phyloP scores from a whole-genome alignment of 257 asterid species.

The Mitragyna speciosa region DNA sequence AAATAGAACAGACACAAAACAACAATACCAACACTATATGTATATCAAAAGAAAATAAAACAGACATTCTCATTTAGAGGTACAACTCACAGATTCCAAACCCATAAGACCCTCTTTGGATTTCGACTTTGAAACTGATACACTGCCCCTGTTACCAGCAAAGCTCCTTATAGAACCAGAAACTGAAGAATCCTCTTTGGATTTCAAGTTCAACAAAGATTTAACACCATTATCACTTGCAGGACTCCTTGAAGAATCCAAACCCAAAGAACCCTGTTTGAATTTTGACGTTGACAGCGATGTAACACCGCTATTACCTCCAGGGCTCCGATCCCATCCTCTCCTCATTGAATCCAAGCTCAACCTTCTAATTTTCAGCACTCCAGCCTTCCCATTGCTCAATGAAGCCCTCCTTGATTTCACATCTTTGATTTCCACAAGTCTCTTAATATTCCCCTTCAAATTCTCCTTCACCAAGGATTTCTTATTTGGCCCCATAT shows the following conservation, averaged over 20 bases:
- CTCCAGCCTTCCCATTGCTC: conserved; percentile 47
- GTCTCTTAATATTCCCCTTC: conserved; percentile 10
- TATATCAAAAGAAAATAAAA: background rate
- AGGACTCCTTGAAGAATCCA: conserved; percentile 30
- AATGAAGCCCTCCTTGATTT: conserved; percentile 66
- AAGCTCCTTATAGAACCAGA: background rate
- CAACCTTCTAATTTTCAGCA: conserved; percentile 55
- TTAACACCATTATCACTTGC: conserved; percentile 32
- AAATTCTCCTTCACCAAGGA: conserved; percentile 26
- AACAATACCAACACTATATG: background rate
- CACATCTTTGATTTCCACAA: conserved; percentile 33
- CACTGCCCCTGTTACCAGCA: background rate
- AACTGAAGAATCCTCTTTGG: conserved; percentile 20
- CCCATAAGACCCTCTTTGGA: background rate
- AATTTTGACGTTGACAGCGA: conserved; percentile 38
- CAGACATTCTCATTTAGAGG: background rate
- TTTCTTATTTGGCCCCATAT: conserved; percentile 42
- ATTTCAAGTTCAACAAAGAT: conserved; percentile 38
- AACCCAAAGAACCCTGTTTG: conserved; percentile 23
- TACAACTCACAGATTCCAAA: conserved; percentile 11
- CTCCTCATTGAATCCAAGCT: conserved; percentile 74
- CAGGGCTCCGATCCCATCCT: conserved; percentile 73
- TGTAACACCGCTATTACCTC: conserved; percentile 32
- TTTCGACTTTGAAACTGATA: background rate
- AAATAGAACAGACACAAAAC: background rate